phyloP scores from a whole-genome alignment of 345 rosid species.

The Erucastrum elatum region DNA sequence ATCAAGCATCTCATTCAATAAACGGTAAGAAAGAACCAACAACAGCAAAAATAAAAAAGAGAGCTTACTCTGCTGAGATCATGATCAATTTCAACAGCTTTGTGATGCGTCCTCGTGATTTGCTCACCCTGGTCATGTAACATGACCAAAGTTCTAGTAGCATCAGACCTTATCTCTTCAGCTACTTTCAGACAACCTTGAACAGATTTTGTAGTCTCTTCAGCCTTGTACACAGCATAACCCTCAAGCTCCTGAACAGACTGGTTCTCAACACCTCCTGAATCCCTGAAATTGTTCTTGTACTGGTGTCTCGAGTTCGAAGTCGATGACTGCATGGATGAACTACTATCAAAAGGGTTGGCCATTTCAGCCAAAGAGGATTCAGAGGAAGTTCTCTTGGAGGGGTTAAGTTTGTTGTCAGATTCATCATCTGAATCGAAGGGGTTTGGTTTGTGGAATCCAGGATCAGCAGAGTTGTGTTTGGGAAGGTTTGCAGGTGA shows the following conservation, averaged over 20 bases:
- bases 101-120: conserved; percentile 67
- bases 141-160: conserved; percentile 70
- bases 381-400: conserved; percentile 64
- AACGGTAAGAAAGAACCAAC: no score
- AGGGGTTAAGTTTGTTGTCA: conserved; percentile 47
- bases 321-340: conserved; percentile 40
- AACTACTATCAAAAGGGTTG: conserved; percentile 58
- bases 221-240: conserved; percentile 87
- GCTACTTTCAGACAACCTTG: conserved; percentile 86
- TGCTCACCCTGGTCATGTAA: conserved; percentile 93
- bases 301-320: conserved; percentile 54
- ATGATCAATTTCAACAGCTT: conserved; percentile 77
- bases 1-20: no score
- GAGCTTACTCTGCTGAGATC: conserved; percentile 86
- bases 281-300: conserved; percentile 76
- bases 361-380: conserved; percentile 45
- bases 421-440: conserved; percentile 77
- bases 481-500: conserved; percentile 60
- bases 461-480: conserved; percentile 56
- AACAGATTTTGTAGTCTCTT: conserved; percentile 84
- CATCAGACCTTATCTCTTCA: conserved; percentile 83
- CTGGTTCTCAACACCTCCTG: conserved; percentile 86
- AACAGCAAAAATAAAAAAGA: no score
- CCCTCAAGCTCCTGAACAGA: conserved; percentile 84
- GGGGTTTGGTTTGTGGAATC: conserved; percentile 54